phyloP scores from a whole-genome alignment of 202 grass and related monocot genomes.

The Schoenoplectus triqueter region DNA sequence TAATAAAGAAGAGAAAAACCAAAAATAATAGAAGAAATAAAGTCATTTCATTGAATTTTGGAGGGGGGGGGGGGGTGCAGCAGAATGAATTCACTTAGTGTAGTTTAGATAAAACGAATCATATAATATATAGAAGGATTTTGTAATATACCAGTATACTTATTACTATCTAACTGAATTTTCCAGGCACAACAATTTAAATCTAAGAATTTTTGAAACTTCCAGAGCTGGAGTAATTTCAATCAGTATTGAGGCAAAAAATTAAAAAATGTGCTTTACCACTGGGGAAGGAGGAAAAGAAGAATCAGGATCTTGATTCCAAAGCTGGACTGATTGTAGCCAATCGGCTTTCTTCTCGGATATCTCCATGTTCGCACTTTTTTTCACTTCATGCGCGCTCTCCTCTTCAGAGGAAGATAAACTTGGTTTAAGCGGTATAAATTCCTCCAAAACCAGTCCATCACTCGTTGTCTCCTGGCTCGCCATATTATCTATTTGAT shows the following conservation, averaged over 20 bases:
- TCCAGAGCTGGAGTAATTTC: not conserved
- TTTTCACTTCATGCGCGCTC: conserved; percentile 36
- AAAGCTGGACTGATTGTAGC: conserved; percentile 83
- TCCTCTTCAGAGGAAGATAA: conserved; percentile 50
- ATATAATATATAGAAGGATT: too few relatives aligned
- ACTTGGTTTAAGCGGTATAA: conserved; percentile 84
- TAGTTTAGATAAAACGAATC: not conserved
- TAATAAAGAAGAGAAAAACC: not conserved
- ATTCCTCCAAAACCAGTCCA: conserved; percentile 81
- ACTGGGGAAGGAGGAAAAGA: conserved; percentile 7
- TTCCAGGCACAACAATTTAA: not conserved
- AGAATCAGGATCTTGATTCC: conserved; percentile 48
- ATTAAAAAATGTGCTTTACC: conserved; percentile 37
- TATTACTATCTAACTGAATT: not conserved
- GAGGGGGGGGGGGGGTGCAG: not conserved
- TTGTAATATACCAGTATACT: not conserved
- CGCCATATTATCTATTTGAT: conserved; percentile 52
- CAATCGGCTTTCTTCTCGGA: conserved; percentile 58
- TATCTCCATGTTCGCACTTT: conserved; percentile 3
- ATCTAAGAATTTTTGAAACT: not conserved
- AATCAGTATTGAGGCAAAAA: not conserved
- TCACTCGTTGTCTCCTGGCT: conserved; percentile 62
- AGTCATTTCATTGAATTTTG: not conserved
- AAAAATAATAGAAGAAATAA: not conserved
- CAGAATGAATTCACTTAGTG: not conserved